Conservation (phyloP, 306 rosid species). For the Arachis stenosperma region DNA sequence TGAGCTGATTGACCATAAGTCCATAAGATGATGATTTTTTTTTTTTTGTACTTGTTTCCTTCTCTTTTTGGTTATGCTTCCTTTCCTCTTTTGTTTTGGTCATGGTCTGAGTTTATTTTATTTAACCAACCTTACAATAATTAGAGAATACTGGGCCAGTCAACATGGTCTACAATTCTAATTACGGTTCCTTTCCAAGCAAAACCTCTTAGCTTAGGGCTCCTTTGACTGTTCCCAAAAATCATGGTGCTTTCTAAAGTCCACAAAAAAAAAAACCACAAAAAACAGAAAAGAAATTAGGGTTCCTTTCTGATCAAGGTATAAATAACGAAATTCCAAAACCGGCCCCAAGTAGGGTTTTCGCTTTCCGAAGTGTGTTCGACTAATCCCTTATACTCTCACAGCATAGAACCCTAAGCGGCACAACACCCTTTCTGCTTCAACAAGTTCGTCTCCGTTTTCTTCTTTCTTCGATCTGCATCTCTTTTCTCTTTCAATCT, state of each 20-base stretch:
- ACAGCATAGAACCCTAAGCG: not conserved
- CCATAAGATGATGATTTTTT: too few relatives aligned
- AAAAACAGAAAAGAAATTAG: too few relatives aligned
- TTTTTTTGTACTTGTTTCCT: too few relatives aligned
- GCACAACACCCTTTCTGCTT: not conserved
- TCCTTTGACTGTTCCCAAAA: too few relatives aligned
- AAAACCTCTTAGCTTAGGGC: too few relatives aligned
- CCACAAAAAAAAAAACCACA: too few relatives aligned
- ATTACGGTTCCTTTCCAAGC: not conserved
- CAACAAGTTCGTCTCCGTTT: slow-evolving; percentile 7
- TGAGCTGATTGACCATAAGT: too few relatives aligned
- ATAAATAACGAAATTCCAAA: slow-evolving; percentile 2
- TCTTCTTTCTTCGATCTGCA: not conserved
- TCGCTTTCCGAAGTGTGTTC: not conserved
- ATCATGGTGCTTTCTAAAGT: too few relatives aligned
- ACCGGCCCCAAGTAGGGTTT: not conserved
- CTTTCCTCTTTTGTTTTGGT: too few relatives aligned
- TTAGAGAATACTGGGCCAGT: not conserved
- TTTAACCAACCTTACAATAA: not conserved
- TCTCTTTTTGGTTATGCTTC: too few relatives aligned
- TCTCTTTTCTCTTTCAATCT: not conserved
- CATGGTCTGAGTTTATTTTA: too few relatives aligned
- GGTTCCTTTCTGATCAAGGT: not conserved
- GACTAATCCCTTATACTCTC: not conserved
- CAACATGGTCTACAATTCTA: not conserved